Evolutionary conservation across 1,139 yeast species (phyloP).

Genomic region (Hansenula lynferdii): DNA sequence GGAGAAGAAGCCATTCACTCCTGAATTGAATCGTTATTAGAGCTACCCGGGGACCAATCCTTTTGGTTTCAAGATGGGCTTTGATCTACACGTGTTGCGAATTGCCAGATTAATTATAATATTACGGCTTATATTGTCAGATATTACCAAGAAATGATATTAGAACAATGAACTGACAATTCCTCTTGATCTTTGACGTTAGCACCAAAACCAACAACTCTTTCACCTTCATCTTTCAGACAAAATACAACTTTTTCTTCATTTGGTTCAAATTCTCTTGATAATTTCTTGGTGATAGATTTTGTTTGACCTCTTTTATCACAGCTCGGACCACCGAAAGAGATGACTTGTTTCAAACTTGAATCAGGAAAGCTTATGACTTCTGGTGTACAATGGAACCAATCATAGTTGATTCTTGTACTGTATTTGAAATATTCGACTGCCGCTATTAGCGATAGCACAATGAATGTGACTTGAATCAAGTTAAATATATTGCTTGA

Average conservation of each 20-base stretch:
- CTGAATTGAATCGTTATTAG: no score
- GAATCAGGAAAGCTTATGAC: conserved; percentile 20
- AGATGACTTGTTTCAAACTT: conserved; percentile 26
- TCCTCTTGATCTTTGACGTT: conserved; percentile 23
- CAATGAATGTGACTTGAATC: conserved; percentile 24
- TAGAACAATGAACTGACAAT: conserved; percentile 14
- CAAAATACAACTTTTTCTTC: conserved; percentile 29
- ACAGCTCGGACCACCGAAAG: conserved; percentile 36
- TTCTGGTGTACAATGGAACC: conserved; percentile 36
- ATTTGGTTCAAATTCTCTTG: conserved; percentile 33
- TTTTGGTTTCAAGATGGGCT: no score
- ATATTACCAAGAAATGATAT: conserved; percentile 21
- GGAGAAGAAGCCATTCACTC: no score
- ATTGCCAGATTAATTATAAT: no score
- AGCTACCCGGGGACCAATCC: no score
- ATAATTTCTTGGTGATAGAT: conserved; percentile 29
- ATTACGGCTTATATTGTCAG: no score
- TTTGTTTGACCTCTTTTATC: conserved; percentile 37
- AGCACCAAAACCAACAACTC: conserved; percentile 29
- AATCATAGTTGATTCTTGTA: conserved; percentile 33
- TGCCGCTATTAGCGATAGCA: conserved; percentile 29
- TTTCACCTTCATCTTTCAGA: conserved; percentile 26
- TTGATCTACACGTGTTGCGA: no score
- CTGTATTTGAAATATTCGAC: conserved; percentile 36
- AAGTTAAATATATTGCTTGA: conserved; percentile 22